phyloP scores from a whole-genome alignment of 176 grass and related monocot species.

The Olyra latifolia region DNA sequence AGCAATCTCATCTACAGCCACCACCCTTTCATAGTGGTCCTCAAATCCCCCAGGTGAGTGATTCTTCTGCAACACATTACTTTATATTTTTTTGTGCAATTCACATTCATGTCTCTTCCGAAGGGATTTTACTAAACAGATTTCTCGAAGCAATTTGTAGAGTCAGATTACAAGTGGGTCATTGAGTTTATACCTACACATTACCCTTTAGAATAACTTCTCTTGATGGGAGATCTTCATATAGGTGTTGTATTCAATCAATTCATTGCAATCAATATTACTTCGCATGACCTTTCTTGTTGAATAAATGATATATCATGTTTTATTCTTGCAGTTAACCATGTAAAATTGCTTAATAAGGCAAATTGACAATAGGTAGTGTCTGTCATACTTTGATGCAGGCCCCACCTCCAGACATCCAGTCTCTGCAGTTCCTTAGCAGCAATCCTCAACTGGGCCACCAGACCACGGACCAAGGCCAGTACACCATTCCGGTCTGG shows the following conservation, averaged over 20 bases:
- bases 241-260: not conserved
- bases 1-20: slow-evolving; percentile 63
- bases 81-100: not conserved
- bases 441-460: slow-evolving; percentile 73
- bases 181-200: not conserved
- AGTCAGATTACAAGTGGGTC: not conserved
- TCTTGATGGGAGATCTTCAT: not conserved
- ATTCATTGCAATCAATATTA: not conserved
- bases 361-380: not conserved
- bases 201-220: not conserved
- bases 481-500: slow-evolving; percentile 87
- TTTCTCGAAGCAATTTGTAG: not conserved
- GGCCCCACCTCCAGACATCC: slow-evolving; percentile 59
- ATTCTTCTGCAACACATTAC: not conserved
- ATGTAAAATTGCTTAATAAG: not conserved
- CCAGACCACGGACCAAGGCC: slow-evolving; percentile 70
- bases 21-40: slow-evolving; percentile 61
- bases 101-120: not conserved
- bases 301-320: not conserved
- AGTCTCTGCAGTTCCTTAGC: slow-evolving; percentile 73
- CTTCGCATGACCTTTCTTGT: not conserved
- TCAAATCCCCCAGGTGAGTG: slow-evolving; percentile 79
- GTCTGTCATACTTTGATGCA: slow-evolving; percentile 29
- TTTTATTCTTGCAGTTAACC: not conserved
- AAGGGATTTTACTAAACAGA: not conserved